Evolutionary conservation across 176 grass and related monocot genomes (phyloP).

Genomic region (Elaeis guineensis): DNA sequence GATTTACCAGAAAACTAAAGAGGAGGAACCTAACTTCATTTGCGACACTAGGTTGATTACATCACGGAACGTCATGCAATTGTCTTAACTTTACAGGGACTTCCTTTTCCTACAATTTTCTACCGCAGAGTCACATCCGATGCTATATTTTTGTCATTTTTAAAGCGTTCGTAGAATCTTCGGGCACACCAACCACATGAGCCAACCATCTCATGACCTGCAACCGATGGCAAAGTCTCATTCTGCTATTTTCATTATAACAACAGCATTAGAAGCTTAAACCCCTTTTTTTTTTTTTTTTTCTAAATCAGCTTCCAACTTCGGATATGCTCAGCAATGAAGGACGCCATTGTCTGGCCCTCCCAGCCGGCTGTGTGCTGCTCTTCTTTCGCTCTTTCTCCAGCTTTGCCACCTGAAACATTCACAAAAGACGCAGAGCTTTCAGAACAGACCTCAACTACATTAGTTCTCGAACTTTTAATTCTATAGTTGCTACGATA

Average conservation of each 20-base stretch:
- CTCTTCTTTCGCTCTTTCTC: conserved; percentile 54
- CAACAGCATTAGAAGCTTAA: no score
- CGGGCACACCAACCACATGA: conserved; percentile 17
- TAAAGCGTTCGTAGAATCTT: not conserved
- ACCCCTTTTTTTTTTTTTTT: no score
- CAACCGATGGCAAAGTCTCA: conserved; percentile 7
- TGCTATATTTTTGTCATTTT: no score
- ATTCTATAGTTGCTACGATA: not conserved
- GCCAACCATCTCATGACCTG: conserved; percentile 21
- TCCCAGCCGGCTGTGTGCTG: conserved; percentile 1
- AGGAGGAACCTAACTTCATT: no score
- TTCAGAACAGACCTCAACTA: not conserved
- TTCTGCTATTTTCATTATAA: no score
- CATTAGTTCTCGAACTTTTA: not conserved
- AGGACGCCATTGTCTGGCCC: conserved; percentile 70
- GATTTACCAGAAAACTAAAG: no score
- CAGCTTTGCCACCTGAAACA: conserved; percentile 14
- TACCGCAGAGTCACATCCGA: no score
- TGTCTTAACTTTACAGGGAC: no score
- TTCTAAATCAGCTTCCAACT: conserved; percentile 12
- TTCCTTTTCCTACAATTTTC: no score
- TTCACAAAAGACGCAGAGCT: not conserved
- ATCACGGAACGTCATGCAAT: no score
- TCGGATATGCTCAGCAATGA: conserved; percentile 87
- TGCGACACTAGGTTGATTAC: no score